A percentile compares a stretch with the other conserved stretches of the same genome.
These are phyloP conservation scores for Hypoxylon sp. DNA, from an alignment of 2,329 filamentous ascomycete species.

Conservation along the genomic window DNA sequence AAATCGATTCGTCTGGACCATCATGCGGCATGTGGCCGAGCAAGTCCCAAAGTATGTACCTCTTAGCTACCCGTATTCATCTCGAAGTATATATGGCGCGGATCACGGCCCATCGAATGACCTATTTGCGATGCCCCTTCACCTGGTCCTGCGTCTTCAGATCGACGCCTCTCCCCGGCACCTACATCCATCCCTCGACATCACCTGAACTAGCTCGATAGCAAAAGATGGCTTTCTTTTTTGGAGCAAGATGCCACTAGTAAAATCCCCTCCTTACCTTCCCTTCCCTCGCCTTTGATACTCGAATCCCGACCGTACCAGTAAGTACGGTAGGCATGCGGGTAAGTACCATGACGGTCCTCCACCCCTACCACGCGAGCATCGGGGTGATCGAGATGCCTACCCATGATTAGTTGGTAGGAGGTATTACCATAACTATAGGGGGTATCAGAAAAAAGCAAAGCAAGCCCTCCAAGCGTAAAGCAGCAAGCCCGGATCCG, in stretches of 20 bases:
- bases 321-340: no score
- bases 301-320: not conserved
- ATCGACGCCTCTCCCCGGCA: not conserved
- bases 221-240: conserved; percentile 11
- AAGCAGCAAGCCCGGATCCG: not conserved
- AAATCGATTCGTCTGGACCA: not conserved
- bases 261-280: not conserved
- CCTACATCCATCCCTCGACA: not conserved
- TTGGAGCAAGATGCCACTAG: not conserved
- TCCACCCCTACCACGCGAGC: no score
- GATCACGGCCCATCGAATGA: not conserved
- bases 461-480: no score
- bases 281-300: not conserved
- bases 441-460: not conserved
- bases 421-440: not conserved
- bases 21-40: not conserved
- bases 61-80: conserved; percentile 1
- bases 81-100: not conserved
- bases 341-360: not conserved
- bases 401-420: not conserved
- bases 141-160: not conserved
- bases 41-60: not conserved
- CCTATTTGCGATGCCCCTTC: not conserved
- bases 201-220: conserved; percentile 7
- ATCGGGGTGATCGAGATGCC: not conserved